Percentiles rank a stretch among this genome's conserved stretches.
phyloP scores from a whole-genome alignment of 1,284 basidiomycete genomes.

The Melampsora occidentalis region DNA sequence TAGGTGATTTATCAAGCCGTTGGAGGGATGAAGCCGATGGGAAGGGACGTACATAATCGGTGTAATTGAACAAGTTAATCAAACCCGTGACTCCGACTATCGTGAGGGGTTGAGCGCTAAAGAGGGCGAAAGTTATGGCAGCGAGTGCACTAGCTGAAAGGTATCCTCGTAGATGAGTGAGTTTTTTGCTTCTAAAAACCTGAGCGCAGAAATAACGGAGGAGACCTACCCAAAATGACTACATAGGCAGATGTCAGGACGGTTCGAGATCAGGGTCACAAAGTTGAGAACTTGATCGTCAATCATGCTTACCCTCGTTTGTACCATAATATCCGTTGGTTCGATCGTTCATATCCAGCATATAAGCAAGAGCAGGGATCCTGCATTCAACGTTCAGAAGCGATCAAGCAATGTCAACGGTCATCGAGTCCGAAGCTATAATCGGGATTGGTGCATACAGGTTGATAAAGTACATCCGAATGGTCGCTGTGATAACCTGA shows the following conservation, averaged over 20 bases:
- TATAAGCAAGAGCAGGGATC: conserved; percentile 86
- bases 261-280: too few relatives aligned
- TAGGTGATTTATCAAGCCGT: too few relatives aligned
- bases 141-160: conserved; percentile 62
- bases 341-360: conserved; percentile 80
- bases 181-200: too few relatives aligned
- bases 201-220: neutral
- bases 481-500: conserved; percentile 67
- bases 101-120: conserved; percentile 85
- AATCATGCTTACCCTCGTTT: conserved; percentile 65
- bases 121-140: conserved; percentile 81
- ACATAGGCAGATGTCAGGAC: too few relatives aligned
- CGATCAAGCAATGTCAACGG: conserved; percentile 29
- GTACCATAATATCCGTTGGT: conserved; percentile 86
- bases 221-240: too few relatives aligned
- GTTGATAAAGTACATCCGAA: conserved; percentile 74
- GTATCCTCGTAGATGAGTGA: neutral
- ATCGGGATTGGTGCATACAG: conserved; percentile 55
- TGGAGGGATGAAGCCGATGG: too few relatives aligned
- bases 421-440: too few relatives aligned
- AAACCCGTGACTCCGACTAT: conserved; percentile 89
- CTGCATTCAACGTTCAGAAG: conserved; percentile 58
- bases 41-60: conserved; percentile 31
- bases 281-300: too few relatives aligned
- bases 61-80: conserved; percentile 51